A percentile compares a stretch with the other conserved stretches of the same genome.
These are phyloP conservation scores for Trichocladium antarcticum DNA, from an alignment of 495 filamentous ascomycete genomes.

Conservation along the genomic window DNA sequence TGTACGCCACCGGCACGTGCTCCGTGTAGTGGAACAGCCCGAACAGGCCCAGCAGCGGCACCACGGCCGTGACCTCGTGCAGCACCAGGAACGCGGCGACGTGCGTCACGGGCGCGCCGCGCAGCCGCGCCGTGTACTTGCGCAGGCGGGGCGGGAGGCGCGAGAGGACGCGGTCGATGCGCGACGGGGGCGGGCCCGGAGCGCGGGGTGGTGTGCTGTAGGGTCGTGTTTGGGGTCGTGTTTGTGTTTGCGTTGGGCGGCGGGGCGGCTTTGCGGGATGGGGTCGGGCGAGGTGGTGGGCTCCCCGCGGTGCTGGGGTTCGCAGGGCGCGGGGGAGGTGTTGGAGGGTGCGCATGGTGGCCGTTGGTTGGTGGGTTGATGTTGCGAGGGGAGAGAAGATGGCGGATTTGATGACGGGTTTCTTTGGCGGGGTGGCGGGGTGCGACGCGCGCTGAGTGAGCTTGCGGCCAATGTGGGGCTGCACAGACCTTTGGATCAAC, in stretches of 20 bases:
- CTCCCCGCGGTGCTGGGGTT: not conserved
- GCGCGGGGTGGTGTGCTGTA: not conserved
- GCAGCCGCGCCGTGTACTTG: constrained; percentile 54
- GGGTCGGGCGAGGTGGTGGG: not conserved
- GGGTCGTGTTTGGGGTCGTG: too few species aligned
- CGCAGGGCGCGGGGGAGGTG: not conserved
- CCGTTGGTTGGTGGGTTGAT: not conserved
- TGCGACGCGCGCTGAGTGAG: too few species aligned
- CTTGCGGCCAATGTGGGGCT: too few species aligned
- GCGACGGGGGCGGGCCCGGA: not conserved
- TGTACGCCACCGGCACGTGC: constrained; percentile 46
- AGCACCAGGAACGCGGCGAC: constrained; percentile 77
- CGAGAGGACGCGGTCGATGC: constrained; percentile 46
- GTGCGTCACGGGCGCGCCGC: constrained; percentile 68
- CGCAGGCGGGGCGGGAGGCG: constrained; percentile 48
- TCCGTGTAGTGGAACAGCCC: constrained; percentile 64
- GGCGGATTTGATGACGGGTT: too few species aligned
- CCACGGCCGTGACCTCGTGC: constrained; percentile 80
- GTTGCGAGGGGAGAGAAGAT: too few species aligned
- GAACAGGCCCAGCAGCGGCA: constrained; percentile 66
- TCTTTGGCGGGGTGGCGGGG: not conserved
- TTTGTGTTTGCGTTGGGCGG: too few species aligned
- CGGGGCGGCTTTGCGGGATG: too few species aligned
- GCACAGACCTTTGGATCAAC: not conserved
- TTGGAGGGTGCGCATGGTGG: not conserved